Evolutionary conservation across 2,329 filamentous ascomycete genomes (phyloP).

Genomic region (Didymella arachidicola): DNA sequence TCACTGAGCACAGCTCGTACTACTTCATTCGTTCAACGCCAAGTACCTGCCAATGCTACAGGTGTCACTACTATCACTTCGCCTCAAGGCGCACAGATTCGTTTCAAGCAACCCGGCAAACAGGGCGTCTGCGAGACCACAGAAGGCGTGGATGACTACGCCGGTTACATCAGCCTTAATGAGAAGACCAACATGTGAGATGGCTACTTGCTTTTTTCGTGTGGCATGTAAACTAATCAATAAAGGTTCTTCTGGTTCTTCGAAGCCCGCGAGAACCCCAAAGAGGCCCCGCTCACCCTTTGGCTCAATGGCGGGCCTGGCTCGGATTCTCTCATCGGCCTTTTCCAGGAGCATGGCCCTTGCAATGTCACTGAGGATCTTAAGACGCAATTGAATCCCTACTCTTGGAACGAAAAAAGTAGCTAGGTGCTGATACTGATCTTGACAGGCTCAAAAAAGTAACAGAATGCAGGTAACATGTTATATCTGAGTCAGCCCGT

Average conservation of each 20-base stretch:
- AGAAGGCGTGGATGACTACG: slow-evolving; percentile 49
- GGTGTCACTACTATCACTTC: slow-evolving; percentile 46
- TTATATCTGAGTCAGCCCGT: slow-evolving; percentile 52
- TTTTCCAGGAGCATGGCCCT: slow-evolving; percentile 57
- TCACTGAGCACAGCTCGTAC: slow-evolving; percentile 32
- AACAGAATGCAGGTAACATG: background rate
- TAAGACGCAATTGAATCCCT: slow-evolving; percentile 48
- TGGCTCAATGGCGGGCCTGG: slow-evolving; percentile 65
- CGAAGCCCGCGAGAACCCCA: slow-evolving; percentile 55
- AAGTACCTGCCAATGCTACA: slow-evolving; percentile 42
- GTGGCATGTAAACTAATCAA: no score
- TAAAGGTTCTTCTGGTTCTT: slow-evolving; percentile 57
- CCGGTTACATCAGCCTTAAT: slow-evolving; percentile 49
- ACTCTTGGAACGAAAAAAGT: slow-evolving; percentile 50
- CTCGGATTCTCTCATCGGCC: slow-evolving; percentile 61
- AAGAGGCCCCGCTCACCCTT: slow-evolving; percentile 49
- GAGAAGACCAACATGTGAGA: slow-evolving; percentile 45
- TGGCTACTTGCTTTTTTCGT: no score
- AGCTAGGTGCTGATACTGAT: slow-evolving; percentile 31
- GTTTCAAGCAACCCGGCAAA: slow-evolving; percentile 49
- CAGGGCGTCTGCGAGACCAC: slow-evolving; percentile 54
- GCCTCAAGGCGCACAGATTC: slow-evolving; percentile 44
- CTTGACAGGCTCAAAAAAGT: no score
- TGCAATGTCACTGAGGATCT: slow-evolving; percentile 48
- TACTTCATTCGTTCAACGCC: slow-evolving; percentile 37